Evolutionary conservation across 306 rosid genomes (phyloP).

Genomic region (Herpetospermum pedunculosum): DNA sequence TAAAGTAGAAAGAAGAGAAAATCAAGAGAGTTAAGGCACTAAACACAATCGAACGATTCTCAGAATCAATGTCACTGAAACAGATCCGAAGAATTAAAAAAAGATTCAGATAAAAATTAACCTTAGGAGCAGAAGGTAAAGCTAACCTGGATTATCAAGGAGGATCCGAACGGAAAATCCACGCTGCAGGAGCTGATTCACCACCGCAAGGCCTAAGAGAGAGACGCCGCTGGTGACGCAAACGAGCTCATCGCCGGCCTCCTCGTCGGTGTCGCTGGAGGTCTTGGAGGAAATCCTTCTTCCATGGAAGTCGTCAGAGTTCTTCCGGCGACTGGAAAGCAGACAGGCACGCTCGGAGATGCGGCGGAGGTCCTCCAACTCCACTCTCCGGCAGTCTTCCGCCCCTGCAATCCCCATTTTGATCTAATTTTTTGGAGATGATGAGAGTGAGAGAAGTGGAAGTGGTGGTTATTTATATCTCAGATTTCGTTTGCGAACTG

Average conservation of each 20-base stretch:
- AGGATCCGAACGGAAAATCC: constrained; percentile 73
- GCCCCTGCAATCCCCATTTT: constrained; percentile 46
- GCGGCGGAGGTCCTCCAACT: constrained; percentile 40
- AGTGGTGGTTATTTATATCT: too few relatives aligned
- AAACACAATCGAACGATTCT: neutral
- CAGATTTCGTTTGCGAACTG: too few relatives aligned
- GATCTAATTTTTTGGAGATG: too few relatives aligned
- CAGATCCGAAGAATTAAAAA: neutral
- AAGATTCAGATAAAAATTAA: neutral
- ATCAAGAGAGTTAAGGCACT: neutral
- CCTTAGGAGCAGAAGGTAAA: neutral
- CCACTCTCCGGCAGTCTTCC: constrained; percentile 34
- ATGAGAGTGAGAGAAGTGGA: too few relatives aligned
- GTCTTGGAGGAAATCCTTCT: neutral
- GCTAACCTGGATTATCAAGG: constrained; percentile 39
- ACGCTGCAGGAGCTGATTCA: constrained; percentile 42
- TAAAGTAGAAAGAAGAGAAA: neutral
- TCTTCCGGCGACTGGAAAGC: constrained; percentile 38
- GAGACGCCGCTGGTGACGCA: constrained; percentile 89
- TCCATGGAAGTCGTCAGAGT: constrained; percentile 18
- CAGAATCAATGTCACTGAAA: neutral
- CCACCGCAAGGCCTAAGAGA: constrained; percentile 58
- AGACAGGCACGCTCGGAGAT: constrained; percentile 22
- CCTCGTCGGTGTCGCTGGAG: constrained; percentile 5
- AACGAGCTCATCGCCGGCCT: constrained; percentile 23